A percentile compares a stretch with the other conserved stretches of the same genome.
These are phyloP conservation scores for Plantago elongata DNA, from an alignment of 257 asterid genomes.

Conservation along the genomic window DNA sequence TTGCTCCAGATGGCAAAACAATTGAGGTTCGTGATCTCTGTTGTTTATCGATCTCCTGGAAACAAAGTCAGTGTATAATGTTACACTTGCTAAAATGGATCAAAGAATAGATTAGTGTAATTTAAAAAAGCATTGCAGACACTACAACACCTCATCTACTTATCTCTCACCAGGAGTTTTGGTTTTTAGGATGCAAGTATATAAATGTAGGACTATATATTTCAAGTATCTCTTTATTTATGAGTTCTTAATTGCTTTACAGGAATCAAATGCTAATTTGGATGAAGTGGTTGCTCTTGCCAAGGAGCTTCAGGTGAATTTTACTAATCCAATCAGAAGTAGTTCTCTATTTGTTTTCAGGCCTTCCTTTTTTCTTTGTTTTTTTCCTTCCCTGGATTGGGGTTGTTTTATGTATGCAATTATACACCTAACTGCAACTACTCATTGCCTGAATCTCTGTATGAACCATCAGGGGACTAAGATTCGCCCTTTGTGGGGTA, in stretches of 20 bases:
- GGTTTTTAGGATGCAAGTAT: too few relatives aligned
- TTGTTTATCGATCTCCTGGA: background rate
- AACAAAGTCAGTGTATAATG: background rate
- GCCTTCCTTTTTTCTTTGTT: too few relatives aligned
- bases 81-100: background rate
- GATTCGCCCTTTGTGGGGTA: slow-evolving; percentile 92
- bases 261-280: slow-evolving; percentile 94
- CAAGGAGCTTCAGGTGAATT: slow-evolving; percentile 86
- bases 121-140: too few relatives aligned
- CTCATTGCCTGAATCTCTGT: background rate
- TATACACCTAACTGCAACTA: background rate
- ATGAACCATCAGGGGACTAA: slow-evolving; percentile 48
- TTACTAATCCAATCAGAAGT: background rate
- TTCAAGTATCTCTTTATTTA: background rate
- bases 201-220: too few relatives aligned
- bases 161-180: too few relatives aligned
- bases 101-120: background rate
- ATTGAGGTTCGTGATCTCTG: slow-evolving; percentile 48
- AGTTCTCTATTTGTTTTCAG: background rate
- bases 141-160: too few relatives aligned
- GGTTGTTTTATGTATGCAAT: too few relatives aligned
- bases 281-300: slow-evolving; percentile 96
- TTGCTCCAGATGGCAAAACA: slow-evolving; percentile 94
- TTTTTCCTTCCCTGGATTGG: too few relatives aligned
- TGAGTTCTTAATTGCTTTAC: slow-evolving; percentile 2